Base-by-base conservation (phyloP, 257 asterid genomes). In the Nicotiana noctiflora region DNA sequence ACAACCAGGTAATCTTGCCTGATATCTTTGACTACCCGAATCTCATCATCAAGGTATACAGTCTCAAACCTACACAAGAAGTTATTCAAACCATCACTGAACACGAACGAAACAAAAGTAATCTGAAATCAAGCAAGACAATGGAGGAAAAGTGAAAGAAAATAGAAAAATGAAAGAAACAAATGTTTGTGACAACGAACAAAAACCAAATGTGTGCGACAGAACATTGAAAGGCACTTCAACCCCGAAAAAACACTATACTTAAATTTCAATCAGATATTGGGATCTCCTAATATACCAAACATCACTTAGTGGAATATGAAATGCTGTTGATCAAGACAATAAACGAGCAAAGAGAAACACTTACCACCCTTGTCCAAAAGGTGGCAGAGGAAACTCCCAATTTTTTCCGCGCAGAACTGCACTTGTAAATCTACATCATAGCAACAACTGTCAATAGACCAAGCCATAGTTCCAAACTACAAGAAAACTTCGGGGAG, bases 311-410 rank as follows among this genome's bases (percentile, higher is more conserved):
- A 11, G 21, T 70, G 59, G 59, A 70, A 19, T 70, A 44, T 21
- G 51, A 80, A 19, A 65, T 77, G 51, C 2, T 8, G n/a, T 15
- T 12, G 23, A 13, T 46, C 18, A 19, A 53, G 52, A 80, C 21
- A 8, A 23, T 61, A 56, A 12, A 9, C 15, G n/a, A 62, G 27
- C 44, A 17, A 72, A 74, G 72, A 81, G 59, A 40, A 80, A 18
- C 11, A 84, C 93, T 87, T 82, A 93, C 98, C 98, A 94, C 56
- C 98, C 98, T 86, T 91, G 97, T 23, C 98, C 98, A 85, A 92
- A 94, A 31, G 98, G 98, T 18, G 98, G 98, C 84, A 94, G 82
- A 52, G 98, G 98, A 87, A 94, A 78, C 85, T 92, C 98, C 98
- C 98, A 93, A 74, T 84, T 82, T 81, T 93, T 90, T 34, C 97